Conservation (phyloP, 2,329 filamentous ascomycete genomes). For the Lachnellula suecica region DNA sequence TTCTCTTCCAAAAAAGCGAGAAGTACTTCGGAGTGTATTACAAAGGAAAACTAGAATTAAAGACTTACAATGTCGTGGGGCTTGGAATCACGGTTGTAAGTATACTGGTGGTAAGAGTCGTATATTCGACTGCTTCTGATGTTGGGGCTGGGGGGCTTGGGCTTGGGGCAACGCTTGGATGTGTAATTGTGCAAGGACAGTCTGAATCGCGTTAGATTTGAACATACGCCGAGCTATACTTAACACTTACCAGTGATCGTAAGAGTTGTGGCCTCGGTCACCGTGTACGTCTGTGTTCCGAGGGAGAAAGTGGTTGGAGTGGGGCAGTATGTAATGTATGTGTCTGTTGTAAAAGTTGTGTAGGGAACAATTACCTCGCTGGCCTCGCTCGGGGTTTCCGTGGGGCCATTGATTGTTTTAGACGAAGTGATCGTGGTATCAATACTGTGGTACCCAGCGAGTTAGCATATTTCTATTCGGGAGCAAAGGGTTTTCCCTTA, state of each 20-base stretch:
- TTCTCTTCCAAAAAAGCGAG: no score
- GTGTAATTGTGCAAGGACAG: not conserved
- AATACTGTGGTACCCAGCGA: no score
- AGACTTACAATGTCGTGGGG: no score
- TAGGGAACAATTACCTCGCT: not conserved
- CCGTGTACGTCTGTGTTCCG: not conserved
- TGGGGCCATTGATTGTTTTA: not conserved
- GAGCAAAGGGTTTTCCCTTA: no score
- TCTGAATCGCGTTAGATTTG: not conserved
- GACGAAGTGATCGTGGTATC: not conserved
- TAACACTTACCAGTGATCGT: not conserved
- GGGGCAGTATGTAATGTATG: not conserved
- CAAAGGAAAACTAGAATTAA: no score
- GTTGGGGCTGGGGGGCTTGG: no score
- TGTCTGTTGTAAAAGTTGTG: not conserved
- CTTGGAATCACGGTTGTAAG: no score
- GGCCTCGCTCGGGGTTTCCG: not conserved
- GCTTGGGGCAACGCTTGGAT: not conserved
- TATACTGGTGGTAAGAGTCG: no score
- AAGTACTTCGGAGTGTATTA: no score
- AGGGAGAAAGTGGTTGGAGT: not conserved
- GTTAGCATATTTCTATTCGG: no score
- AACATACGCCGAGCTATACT: not conserved
- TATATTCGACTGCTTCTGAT: no score
- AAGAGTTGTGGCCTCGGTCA: not conserved